Conservation (phyloP, 768 basidiomycete genomes). For the Leccinum sublutescens region DNA sequence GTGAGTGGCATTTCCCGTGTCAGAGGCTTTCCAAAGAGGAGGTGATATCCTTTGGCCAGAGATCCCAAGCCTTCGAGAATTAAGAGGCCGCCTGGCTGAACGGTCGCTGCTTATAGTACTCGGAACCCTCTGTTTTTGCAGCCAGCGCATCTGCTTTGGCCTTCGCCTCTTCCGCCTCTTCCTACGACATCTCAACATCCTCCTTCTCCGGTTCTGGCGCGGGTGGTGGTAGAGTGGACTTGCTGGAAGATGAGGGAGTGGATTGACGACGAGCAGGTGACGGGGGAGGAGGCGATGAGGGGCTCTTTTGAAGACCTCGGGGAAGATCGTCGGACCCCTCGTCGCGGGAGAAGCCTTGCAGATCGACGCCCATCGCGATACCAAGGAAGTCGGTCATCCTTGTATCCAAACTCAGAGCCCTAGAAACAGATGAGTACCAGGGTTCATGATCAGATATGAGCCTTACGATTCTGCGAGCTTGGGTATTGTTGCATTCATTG, state of each 20-base stretch:
- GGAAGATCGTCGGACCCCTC: slow-evolving; percentile 84
- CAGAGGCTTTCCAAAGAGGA: slow-evolving; percentile 48
- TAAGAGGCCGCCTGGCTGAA: slow-evolving; percentile 76
- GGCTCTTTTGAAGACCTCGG: slow-evolving; percentile 44
- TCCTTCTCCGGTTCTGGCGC: slow-evolving; percentile 43
- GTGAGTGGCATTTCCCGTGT: no score
- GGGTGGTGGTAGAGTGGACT: slow-evolving; percentile 40
- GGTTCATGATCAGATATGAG: background rate
- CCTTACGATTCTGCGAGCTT: slow-evolving; percentile 55
- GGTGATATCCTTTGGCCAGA: slow-evolving; percentile 90
- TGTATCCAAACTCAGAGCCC: slow-evolving; percentile 66
- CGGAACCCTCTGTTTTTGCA: slow-evolving; percentile 75
- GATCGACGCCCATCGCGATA: slow-evolving; percentile 89
- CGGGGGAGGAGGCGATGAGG: slow-evolving; percentile 16
- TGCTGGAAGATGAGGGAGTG: slow-evolving; percentile 40
- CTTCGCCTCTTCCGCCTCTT: slow-evolving; percentile 66
- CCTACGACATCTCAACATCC: slow-evolving; percentile 58
- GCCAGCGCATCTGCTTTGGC: slow-evolving; percentile 77
- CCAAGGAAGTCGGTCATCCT: slow-evolving; percentile 94
- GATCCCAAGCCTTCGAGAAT: slow-evolving; percentile 89
- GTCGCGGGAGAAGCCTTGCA: slow-evolving; percentile 80
- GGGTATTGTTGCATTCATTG: slow-evolving; percentile 63
- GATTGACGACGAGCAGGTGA: slow-evolving; percentile 32
- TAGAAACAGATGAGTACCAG: slow-evolving; percentile 28
- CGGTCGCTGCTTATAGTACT: slow-evolving; percentile 82